Conservation (phyloP, 139 green algal species). For the Yamagishiella unicocca region DNA sequence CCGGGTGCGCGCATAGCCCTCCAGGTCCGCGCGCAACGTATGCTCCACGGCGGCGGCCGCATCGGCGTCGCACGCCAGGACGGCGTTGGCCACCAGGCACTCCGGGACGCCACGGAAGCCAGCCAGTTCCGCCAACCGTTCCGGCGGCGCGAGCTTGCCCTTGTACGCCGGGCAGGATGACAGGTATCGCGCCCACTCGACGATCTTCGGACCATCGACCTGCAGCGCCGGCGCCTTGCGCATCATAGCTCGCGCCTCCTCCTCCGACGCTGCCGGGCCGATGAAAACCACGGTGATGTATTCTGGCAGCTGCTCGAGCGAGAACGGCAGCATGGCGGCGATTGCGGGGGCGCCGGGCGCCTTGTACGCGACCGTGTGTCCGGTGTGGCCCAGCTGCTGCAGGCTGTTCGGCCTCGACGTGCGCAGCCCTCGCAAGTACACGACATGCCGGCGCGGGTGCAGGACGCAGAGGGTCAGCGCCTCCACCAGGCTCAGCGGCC, state of each 20-base stretch:
- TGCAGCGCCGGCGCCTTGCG: neutral
- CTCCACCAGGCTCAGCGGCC: neutral
- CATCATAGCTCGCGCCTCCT: neutral
- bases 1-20: neutral
- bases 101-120: neutral
- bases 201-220: neutral
- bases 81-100: neutral
- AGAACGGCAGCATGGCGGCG: neutral
- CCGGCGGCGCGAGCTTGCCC: neutral
- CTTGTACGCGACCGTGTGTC: neutral
- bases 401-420: neutral
- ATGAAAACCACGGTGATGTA: neutral
- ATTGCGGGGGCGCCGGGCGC: neutral
- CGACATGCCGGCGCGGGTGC: neutral
- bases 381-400: neutral
- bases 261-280: neutral
- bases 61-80: neutral
- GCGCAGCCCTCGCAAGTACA: neutral
- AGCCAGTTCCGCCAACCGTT: neutral
- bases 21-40: neutral
- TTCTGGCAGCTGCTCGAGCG: neutral
- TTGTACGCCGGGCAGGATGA: neutral
- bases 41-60: neutral
- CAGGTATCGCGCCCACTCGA: neutral
- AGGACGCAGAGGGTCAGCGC: neutral